Evolutionary conservation across 75 land plant genomes (phyloP), one percentile per base, ranked within the genome.

Genomic region (Cunninghamia lanceolata): DNA sequence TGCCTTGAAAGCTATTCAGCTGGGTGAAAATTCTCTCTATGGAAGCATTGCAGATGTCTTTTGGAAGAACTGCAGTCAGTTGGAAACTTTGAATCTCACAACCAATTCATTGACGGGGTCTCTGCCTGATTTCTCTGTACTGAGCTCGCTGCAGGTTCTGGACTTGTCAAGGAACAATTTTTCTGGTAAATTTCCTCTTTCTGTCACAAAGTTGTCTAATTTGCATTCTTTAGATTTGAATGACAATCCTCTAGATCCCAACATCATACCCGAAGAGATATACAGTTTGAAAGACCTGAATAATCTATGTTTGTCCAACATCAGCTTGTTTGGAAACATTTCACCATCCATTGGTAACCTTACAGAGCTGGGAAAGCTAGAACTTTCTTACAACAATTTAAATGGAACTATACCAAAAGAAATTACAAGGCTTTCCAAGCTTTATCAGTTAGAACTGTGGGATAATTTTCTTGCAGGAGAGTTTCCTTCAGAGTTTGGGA

Each of bases 381-480:
- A 93, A 59, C 87, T 92, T 42, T 86, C 96, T 0, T 79, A 83
- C 19, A 96, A 95, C 45, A 25, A 82, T 25, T 32, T 96, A 14
- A 19, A 87, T 30, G 96, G 98, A 1, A 81, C 3, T 54, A 90
- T 98, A 46, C 98, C 99, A 4, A 63, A 70, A 9, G 93, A 90
- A 32, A 87, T 96, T 13, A 36, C 87, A 19, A 90, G 86, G 63
- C 91, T 95, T 47, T 45, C 70, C 4, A 93, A 93, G 9, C 87
- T 98, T 3, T 85, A 86, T 89, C 89, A 85, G 88, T 89, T 98
- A 13, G 92, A 93, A 87, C 87, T 94, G 2, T 96, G 89, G 73
- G 28, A 42, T 56, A 94, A 95, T 39, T 19, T 81, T 0, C 83
- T 98, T 39, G 78, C 89, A 15, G 99, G 99, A 6, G 82, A 74